Evolutionary conservation across 352 stramenopile species (phyloP).

Genomic region (Globisporangium echinulatum): DNA sequence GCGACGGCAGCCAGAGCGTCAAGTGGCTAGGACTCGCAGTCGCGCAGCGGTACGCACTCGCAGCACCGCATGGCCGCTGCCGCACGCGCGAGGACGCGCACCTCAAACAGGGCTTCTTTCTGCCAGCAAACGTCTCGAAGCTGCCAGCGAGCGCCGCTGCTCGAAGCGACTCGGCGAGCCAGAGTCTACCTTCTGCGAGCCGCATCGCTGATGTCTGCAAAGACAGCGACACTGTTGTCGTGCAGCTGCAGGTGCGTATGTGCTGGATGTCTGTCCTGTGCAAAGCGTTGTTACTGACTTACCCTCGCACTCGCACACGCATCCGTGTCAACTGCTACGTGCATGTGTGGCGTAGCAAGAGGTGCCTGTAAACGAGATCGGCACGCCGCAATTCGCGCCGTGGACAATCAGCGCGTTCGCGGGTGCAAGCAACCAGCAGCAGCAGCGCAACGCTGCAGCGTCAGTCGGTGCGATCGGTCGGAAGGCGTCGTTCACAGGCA

Average conservation of each 20-base stretch:
- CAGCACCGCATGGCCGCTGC: conserved; percentile 54
- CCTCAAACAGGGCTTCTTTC: conserved; percentile 73
- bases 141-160: conserved; percentile 14
- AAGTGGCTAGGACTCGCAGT: conserved; percentile 82
- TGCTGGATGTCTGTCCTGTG: background rate
- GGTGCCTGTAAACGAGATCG: conserved; percentile 79
- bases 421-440: conserved; percentile 9
- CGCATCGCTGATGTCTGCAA: conserved; percentile 59
- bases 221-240: conserved; percentile 60
- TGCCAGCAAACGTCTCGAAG: conserved; percentile 53
- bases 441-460: background rate
- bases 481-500: background rate
- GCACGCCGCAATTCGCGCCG: conserved; percentile 48
- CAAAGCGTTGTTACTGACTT: background rate
- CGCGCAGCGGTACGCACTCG: conserved; percentile 68
- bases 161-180: conserved; percentile 19
- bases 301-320: background rate
- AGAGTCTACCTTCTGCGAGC: conserved; percentile 23
- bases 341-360: conserved; percentile 37
- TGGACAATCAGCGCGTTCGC: conserved; percentile 67
- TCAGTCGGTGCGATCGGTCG: background rate
- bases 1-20: conserved; percentile 65
- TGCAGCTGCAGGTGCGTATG: conserved; percentile 51
- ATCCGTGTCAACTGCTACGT: background rate
- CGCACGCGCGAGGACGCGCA: conserved; percentile 72